Evolutionary conservation across 176 grass and related monocot genomes (phyloP), one percentile per base, ranked within the genome.

Genomic region (Triticum dicoccoides): DNA sequence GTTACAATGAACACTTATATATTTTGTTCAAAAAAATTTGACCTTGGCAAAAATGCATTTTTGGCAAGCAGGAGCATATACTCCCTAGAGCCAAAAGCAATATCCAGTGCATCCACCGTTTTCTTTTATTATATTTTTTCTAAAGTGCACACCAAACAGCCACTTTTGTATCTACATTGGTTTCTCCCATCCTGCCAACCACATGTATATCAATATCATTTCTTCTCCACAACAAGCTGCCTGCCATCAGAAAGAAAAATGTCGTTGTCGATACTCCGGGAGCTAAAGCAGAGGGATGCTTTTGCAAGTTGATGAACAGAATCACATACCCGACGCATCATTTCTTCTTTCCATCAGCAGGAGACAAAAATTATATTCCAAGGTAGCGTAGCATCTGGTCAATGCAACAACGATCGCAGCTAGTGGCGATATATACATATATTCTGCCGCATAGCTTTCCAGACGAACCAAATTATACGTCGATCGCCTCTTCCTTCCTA

Each of bases 221-320:
- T 74, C 39, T 74, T 49, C 12, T 17, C 23, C 33, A 34, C 33
- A 34, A 34, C 33, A 34, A 34, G 33, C 33, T 34, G 33, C 33
- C 33, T 34, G 33, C 33, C 61, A 80, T 29, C 2, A 30, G 35
- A 74, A 83, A 24, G 35, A 62, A 83, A 34, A 38, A 45, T 32
- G 69, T 33, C 69, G 37, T 45, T 5, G 11, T 47, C 25, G 47
- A 9, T 13, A 61, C 54, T 64, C 54, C 69, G 14, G 35, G 54
- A 44, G 32, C 11, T 45, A 8, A 74, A 74, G 69, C 41, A 75
- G 24, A 83, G 44, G 41, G 8, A 44, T 44, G 41, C 41, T 49
- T 49, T 23, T 30, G 62, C 25, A 61, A 83, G 58, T 87, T 51
- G 42, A 81, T 56, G 68, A 72, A 54, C 85, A 24, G 27, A 52